These are phyloP conservation scores for Fusarium tupiense DNA, from an alignment of 2,329 filamentous ascomycete genomes.

Conservation along the genomic window DNA sequence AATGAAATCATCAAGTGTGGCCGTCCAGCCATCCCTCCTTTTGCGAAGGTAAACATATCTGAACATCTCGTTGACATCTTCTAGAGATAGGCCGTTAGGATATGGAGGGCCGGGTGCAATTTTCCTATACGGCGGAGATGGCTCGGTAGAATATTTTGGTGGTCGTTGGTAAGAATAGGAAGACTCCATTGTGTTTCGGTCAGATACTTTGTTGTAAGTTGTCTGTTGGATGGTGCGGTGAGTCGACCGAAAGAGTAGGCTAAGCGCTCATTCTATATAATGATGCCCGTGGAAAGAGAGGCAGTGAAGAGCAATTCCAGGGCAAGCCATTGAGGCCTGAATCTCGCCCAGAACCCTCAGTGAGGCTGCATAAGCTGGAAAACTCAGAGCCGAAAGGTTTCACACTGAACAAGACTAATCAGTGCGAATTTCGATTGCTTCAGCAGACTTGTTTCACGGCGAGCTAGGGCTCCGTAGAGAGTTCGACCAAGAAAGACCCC, in stretches of 20 bases:
- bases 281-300: not conserved
- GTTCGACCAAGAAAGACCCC: accelerated
- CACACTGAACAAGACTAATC: not conserved
- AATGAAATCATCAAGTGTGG: accelerated
- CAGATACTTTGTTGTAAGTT: too few relatives aligned
- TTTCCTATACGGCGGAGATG: not conserved
- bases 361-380: not conserved
- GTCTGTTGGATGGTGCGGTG: too few relatives aligned
- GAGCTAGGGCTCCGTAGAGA: not conserved
- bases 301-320: not conserved
- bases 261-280: too few relatives aligned
- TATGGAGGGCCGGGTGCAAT: accelerated
- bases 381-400: accelerated
- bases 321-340: not conserved
- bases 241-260: too few relatives aligned
- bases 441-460: not conserved
- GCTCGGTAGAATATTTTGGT: accelerated
- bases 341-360: not conserved
- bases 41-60: not conserved
- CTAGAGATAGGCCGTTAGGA: accelerated
- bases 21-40: accelerated
- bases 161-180: not conserved
- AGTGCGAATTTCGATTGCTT: not conserved
- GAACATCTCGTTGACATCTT: not conserved
- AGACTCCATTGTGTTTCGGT: not conserved